A percentile compares a stretch with the other conserved stretches of the same genome.
These are phyloP conservation scores for Anthoceros angustus DNA, from an alignment of 225 moss, liverwort and hornwort genomes.

Conservation along the genomic window DNA sequence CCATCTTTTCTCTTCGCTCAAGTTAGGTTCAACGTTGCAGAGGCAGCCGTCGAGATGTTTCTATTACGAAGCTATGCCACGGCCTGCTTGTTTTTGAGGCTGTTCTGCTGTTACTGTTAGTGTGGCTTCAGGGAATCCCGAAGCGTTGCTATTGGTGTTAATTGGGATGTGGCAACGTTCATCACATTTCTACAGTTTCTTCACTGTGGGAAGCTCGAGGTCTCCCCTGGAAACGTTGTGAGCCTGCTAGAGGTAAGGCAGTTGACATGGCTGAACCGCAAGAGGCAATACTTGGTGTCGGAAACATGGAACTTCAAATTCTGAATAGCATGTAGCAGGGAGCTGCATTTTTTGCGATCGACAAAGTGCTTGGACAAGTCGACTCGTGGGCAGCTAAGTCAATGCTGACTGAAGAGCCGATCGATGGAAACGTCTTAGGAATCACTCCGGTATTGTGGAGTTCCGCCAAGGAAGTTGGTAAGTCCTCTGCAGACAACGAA, in stretches of 20 bases:
- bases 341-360: conserved; percentile 47
- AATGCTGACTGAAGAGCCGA: conserved; percentile 10
- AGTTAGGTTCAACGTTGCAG: too few species aligned
- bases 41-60: neutral
- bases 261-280: neutral
- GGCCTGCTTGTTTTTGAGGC: neutral
- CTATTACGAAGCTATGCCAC: neutral
- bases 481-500: conserved; percentile 12
- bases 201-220: conserved; percentile 15
- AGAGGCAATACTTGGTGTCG: neutral
- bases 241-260: conserved; percentile 31
- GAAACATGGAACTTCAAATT: neutral
- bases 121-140: conserved; percentile 21
- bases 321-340: conserved; percentile 15
- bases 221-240: conserved; percentile 25
- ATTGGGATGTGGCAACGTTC: conserved; percentile 19
- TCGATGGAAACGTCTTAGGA: conserved; percentile 18
- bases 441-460: conserved; percentile 34
- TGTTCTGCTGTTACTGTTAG: neutral
- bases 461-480: conserved; percentile 2
- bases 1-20: too few species aligned
- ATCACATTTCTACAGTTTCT: conserved; percentile 29
- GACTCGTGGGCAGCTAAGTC: conserved; percentile 25
- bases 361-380: conserved; percentile 25
- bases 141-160: conserved; percentile 13